phyloP scores from a whole-genome alignment of 495 filamentous ascomycete species.

The Penicillium paradoxum region DNA sequence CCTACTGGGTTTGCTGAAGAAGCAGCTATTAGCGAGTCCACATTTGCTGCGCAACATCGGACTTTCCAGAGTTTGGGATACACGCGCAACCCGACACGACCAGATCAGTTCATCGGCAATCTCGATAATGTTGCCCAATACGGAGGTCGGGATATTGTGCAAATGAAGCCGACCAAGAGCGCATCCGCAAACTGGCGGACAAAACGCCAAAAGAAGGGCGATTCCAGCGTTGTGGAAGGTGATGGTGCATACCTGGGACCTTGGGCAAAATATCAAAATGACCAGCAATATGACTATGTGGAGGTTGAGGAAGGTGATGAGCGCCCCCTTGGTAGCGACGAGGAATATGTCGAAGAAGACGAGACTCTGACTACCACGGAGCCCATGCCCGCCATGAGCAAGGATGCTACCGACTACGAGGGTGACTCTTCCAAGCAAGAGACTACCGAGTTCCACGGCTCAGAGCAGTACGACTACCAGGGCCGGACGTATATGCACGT shows the following conservation, averaged over 20 bases:
- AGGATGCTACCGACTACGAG: constrained; percentile 56
- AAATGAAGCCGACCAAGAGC: constrained; percentile 61
- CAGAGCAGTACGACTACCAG: constrained; percentile 80
- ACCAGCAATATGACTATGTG: constrained; percentile 59
- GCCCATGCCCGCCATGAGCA: constrained; percentile 49
- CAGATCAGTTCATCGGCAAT: constrained; percentile 51
- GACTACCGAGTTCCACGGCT: constrained; percentile 83
- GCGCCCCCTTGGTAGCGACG: constrained; percentile 66
- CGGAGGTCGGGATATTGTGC: constrained; percentile 53
- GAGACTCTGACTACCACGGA: constrained; percentile 39
- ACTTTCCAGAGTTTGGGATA: constrained; percentile 65
- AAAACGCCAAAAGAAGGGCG: constrained; percentile 77
- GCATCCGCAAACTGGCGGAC: constrained; percentile 57
- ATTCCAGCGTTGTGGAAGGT: constrained; percentile 76
- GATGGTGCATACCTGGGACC: constrained; percentile 85
- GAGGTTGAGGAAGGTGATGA: constrained; percentile 39
- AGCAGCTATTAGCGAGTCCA: constrained; percentile 80
- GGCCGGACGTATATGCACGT: constrained; percentile 81
- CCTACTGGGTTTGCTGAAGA: constrained; percentile 87
- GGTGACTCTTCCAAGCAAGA: constrained; percentile 56
- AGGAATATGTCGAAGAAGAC: constrained; percentile 70
- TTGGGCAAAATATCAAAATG: constrained; percentile 80
- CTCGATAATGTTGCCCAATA: constrained; percentile 44
- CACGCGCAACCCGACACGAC: constrained; percentile 49
- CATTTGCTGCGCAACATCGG: constrained; percentile 76